A percentile compares a stretch with the other conserved stretches of the same genome.
These are phyloP conservation scores for Paramecium bursaria DNA, from an alignment of 73 alveolate species.

Conservation along the genomic window DNA sequence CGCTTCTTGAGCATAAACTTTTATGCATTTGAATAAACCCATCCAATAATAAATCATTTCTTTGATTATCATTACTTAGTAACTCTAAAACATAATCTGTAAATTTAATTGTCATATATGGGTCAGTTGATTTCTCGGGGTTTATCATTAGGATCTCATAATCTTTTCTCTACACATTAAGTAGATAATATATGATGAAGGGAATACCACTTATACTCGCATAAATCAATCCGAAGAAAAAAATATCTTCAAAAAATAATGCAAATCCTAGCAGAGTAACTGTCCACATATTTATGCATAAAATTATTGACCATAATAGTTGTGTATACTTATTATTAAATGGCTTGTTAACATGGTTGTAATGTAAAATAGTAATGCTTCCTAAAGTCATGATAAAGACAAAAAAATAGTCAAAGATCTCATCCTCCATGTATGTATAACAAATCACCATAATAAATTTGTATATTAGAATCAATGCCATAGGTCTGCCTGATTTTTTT, in stretches of 20 bases:
- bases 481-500: constrained; percentile 19
- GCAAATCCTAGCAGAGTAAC: constrained; percentile 62
- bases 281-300: constrained; percentile 57
- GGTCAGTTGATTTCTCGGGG: neutral
- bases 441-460: constrained; percentile 31
- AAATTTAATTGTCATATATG: neutral
- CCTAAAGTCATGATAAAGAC: constrained; percentile 31
- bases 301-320: constrained; percentile 32
- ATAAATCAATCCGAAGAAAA: constrained; percentile 52
- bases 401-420: constrained; percentile 45
- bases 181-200: neutral
- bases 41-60: constrained; percentile 4
- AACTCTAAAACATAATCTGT: neutral
- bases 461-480: neutral
- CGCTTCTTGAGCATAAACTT: constrained; percentile 51
- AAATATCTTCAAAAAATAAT: constrained; percentile 40
- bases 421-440: constrained; percentile 22
- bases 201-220: constrained; percentile 68
- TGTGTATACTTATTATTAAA: constrained; percentile 33
- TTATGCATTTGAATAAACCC: constrained; percentile 51
- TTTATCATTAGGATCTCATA: constrained; percentile 51
- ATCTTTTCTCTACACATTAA: constrained; percentile 20
- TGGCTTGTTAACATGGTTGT: constrained; percentile 60
- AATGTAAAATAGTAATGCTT: constrained; percentile 14
- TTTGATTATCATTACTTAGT: constrained; percentile 24